Percentiles rank a stretch among this genome's conserved stretches.
phyloP scores from a whole-genome alignment of 169 alveolate genomes.

The Plasmodium fragile region DNA sequence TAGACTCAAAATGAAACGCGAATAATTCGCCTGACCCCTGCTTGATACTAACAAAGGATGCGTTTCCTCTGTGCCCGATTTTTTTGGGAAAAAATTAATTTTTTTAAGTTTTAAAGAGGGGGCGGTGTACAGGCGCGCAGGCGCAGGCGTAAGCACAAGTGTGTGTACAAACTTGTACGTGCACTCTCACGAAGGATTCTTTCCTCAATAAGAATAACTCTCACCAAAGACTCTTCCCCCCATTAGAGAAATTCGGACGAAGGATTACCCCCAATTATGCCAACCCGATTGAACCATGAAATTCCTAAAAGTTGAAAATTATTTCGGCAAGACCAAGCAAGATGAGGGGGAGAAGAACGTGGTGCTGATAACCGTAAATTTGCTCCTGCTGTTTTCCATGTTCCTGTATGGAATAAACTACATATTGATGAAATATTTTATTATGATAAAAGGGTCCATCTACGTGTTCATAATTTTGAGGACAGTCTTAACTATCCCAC shows the following conservation, averaged over 20 bases:
- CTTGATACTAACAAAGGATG: neutral
- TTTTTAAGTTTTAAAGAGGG: neutral
- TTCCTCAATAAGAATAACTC: neutral
- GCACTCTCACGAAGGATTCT: neutral
- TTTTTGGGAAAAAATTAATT: neutral
- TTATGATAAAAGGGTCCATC: conserved; percentile 57
- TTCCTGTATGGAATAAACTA: conserved; percentile 68
- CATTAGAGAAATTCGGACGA: neutral
- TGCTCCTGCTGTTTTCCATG: conserved; percentile 53
- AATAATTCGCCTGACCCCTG: neutral
- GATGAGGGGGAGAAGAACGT: neutral
- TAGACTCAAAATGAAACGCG: neutral
- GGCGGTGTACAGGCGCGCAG: neutral
- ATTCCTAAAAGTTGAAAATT: neutral
- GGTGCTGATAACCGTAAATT: conserved; percentile 14
- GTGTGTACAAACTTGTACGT: neutral
- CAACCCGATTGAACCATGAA: conserved; percentile 15
- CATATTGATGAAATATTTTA: conserved; percentile 65
- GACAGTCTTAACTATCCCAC: conserved; percentile 37
- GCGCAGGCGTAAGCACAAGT: neutral
- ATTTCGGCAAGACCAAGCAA: neutral
- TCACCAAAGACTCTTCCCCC: neutral
- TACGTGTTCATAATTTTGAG: conserved; percentile 52
- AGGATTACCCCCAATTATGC: neutral
- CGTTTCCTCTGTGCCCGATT: neutral